phyloP scores from a whole-genome alignment of 2,329 filamentous ascomycete genomes.

The Taxawa tesnikishii region DNA sequence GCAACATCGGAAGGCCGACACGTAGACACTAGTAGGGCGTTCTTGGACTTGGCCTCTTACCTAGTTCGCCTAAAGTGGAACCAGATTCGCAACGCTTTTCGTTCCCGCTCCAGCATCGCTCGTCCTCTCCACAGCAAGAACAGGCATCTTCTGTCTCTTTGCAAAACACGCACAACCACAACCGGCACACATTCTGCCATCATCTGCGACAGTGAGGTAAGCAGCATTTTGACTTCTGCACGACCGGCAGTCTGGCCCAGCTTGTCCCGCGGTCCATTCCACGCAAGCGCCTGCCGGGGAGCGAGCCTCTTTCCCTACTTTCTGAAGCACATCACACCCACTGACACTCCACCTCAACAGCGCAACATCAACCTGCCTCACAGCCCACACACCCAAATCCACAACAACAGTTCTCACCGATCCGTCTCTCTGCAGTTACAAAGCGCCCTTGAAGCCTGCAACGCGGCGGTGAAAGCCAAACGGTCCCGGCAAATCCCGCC shows the following conservation, averaged over 20 bases:
- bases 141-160: neutral
- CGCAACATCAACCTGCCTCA: conserved; percentile 35
- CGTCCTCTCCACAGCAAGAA: neutral
- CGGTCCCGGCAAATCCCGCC: neutral
- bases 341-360: neutral
- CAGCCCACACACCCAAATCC: conserved; percentile 34
- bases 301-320: neutral
- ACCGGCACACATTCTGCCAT: neutral
- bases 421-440: too few species aligned
- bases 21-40: too few species aligned
- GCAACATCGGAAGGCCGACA: too few species aligned
- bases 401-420: conserved; percentile 30
- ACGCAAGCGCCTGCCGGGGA: neutral
- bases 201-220: too few species aligned
- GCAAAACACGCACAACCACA: neutral
- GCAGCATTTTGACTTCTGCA: too few species aligned
- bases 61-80: neutral
- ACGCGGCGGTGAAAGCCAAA: neutral
- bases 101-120: neutral
- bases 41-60: too few species aligned
- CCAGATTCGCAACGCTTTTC: neutral
- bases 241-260: neutral
- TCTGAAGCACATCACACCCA: neutral
- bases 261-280: neutral
- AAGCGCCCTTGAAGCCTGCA: neutral